Evolutionary conservation across 148 eudicot species (phyloP), one percentile per base, ranked within the genome.

Genomic region (Spergularia bocconei): DNA sequence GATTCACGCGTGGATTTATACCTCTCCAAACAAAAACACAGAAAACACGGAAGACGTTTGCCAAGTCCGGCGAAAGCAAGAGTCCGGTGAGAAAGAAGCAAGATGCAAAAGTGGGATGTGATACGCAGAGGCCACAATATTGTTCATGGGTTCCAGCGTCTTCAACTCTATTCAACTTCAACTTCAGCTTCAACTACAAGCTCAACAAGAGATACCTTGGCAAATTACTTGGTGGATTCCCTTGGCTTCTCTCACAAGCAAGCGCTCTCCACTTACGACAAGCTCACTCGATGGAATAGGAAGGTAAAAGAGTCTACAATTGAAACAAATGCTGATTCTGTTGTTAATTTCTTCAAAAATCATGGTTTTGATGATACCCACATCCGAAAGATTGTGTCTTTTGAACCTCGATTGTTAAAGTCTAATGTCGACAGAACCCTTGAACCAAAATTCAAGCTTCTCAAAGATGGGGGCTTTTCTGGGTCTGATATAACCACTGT

Each of bases 391-490:
- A 44, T 77, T 19, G 75, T 80, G 2, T 55, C 58, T 60, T 50
- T 41, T 7, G 33, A 23, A 11, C 86, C 86, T 10, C 13, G 20
- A 8, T 10, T 83, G 9, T 75, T 83, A 13, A 19, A 29, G 11
- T 53, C 33, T 50, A 75, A 76, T 23, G 75, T 76, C 19, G 85
- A 76, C 2, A 68, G 76, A 78, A 81, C 74, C 82, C 82, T 84
- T 21, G 53, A 72, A 76, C 84, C 87, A 60, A 84, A 81, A 79
- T 15, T 84, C 29, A 70, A 63, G 73, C 51, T 17, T 79, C 52
- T 84, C 44, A 59, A 69, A 44, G 78, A 73, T 38, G 11, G 72
- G 7, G 87, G 87, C 7, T 25, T 80, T 8, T 70, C 72, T 13
- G 61, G 56, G 39, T 7, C 60, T 7, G 73, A 80, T 21, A 3